Conservation (phyloP, 306 rosid genomes). For the Sechiopsis laciniata region DNA sequence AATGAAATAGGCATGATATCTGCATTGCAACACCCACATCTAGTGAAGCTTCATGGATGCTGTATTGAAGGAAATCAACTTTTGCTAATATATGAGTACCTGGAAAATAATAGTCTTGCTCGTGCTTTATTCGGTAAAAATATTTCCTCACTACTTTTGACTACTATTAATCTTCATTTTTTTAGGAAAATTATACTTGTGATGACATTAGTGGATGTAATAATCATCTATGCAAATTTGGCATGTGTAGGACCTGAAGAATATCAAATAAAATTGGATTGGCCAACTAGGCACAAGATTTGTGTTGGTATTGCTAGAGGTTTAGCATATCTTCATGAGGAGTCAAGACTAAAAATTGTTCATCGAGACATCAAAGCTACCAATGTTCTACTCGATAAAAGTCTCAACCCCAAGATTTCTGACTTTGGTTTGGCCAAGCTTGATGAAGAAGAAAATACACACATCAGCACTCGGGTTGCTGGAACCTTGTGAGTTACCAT, state of each 20-base stretch:
- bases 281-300: conserved; percentile 63
- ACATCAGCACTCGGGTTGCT: conserved; percentile 58
- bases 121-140: conserved; percentile 14
- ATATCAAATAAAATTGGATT: conserved; percentile 34
- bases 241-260: conserved; percentile 13
- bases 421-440: conserved; percentile 67
- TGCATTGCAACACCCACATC: conserved; percentile 10
- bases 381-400: conserved; percentile 48
- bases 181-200: not conserved
- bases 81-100: conserved; percentile 27
- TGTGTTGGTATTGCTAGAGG: conserved; percentile 69
- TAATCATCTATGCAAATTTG: not conserved
- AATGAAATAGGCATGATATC: conserved; percentile 18
- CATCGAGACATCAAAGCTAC: conserved; percentile 46
- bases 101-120: conserved; percentile 24
- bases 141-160: not conserved
- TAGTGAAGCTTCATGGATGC: conserved; percentile 9
- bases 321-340: conserved; percentile 70
- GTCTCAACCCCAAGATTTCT: conserved; percentile 60
- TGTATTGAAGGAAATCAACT: conserved; percentile 19
- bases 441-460: conserved; percentile 53
- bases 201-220: not conserved
- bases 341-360: conserved; percentile 62
- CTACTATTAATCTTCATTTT: not conserved
- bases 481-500: conserved; percentile 57